Evolutionary conservation across 495 filamentous ascomycete species (phyloP).

Genomic region (Hyphodiscus hymeniophilus): DNA sequence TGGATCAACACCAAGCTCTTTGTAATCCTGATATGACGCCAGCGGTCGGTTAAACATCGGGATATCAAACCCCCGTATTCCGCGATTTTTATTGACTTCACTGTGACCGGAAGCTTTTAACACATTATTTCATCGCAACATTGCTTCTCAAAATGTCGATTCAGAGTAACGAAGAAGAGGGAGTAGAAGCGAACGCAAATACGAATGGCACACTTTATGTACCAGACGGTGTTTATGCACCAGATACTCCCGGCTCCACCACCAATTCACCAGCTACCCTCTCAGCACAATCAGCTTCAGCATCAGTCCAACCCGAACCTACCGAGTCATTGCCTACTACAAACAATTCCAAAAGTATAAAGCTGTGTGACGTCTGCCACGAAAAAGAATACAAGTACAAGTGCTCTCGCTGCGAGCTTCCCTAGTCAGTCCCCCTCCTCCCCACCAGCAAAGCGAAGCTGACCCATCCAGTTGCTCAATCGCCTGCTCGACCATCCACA

Average conservation of each 20-base stretch:
- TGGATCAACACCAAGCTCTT: too few relatives aligned
- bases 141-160: too few relatives aligned
- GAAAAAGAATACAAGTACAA: slow-evolving; percentile 53
- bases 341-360: slow-evolving; percentile 3
- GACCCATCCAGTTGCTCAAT: slow-evolving; percentile 54
- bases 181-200: neutral
- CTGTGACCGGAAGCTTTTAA: too few relatives aligned
- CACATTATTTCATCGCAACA: too few relatives aligned
- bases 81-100: too few relatives aligned
- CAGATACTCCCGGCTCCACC: neutral
- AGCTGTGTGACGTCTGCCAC: slow-evolving; percentile 51
- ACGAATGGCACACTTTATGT: neutral
- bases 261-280: too few relatives aligned
- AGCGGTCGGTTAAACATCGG: too few relatives aligned
- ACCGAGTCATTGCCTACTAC: neutral
- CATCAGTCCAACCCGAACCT: too few relatives aligned
- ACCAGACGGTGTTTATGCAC: neutral
- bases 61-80: too few relatives aligned
- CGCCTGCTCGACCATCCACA: slow-evolving; percentile 58
- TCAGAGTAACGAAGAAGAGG: neutral
- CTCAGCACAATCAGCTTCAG: too few relatives aligned
- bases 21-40: too few relatives aligned
- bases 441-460: slow-evolving; percentile 1
- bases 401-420: slow-evolving; percentile 52
- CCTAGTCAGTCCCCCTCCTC: slow-evolving; percentile 44